phyloP scores from a whole-genome alignment of 768 basidiomycete species.

The Xerocomus spinulosus region DNA sequence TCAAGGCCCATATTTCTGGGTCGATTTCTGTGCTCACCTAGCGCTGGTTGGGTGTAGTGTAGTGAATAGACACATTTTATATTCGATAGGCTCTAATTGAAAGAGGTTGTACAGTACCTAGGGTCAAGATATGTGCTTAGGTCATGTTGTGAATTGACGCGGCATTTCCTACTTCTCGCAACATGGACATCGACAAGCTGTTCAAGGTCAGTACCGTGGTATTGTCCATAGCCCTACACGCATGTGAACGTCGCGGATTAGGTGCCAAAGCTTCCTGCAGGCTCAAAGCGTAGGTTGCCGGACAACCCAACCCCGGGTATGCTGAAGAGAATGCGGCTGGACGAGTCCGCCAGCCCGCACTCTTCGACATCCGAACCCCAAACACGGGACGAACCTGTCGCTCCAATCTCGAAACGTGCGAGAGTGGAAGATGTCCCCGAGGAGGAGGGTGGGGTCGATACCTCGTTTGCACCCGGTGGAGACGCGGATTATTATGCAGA shows the following conservation, averaged over 20 bases:
- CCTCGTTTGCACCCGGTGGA: conserved; percentile 72
- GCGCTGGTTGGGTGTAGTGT: conserved; percentile 2
- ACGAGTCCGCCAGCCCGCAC: conserved; percentile 25
- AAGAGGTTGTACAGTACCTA: too few species aligned
- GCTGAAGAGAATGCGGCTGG: conserved; percentile 73
- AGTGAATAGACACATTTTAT: neutral
- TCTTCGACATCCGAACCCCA: conserved; percentile 5
- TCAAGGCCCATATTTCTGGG: neutral
- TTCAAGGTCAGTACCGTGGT: conserved; percentile 37
- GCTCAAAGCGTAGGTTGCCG: conserved; percentile 70
- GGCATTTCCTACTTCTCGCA: neutral
- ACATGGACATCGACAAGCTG: conserved; percentile 48
- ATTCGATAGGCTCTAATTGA: too few species aligned
- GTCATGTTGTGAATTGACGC: conserved; percentile 1
- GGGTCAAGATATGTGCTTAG: conserved; percentile 10
- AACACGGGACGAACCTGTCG: conserved; percentile 6
- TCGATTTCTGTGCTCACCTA: conserved; percentile 1
- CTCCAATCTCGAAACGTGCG: conserved; percentile 35
- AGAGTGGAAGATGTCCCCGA: conserved; percentile 57
- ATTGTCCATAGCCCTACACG: neutral
- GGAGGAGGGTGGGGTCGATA: conserved; percentile 24
- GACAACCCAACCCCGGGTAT: conserved; percentile 77
- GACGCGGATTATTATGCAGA: conserved; percentile 90
- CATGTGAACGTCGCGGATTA: conserved; percentile 20
- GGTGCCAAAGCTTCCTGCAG: conserved; percentile 64